A percentile compares a stretch with the other conserved stretches of the same genome.
phyloP scores from a whole-genome alignment of 306 rosid genomes.

The Prunus mira region DNA sequence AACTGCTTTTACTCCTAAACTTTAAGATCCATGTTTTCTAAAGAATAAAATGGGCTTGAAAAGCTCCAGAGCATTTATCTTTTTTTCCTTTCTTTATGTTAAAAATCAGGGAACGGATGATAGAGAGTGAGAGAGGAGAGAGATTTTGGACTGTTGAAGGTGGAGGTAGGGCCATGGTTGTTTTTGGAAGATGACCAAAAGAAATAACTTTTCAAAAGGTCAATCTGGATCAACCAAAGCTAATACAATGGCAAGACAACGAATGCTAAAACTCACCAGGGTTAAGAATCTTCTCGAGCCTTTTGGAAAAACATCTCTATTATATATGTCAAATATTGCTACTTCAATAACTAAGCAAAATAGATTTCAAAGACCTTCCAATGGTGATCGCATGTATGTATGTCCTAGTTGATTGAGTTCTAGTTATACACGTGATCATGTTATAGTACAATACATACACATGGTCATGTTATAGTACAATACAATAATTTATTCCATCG shows the following conservation, averaged over 20 bases:
- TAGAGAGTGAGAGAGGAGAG: background rate
- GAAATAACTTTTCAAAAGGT: background rate
- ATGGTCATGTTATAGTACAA: too few relatives aligned
- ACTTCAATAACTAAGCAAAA: too few relatives aligned
- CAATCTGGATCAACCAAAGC: background rate
- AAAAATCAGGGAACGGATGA: constrained; percentile 27
- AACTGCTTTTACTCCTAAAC: constrained; percentile 1
- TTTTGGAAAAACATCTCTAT: too few relatives aligned
- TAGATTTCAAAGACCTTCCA: too few relatives aligned
- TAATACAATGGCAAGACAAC: background rate
- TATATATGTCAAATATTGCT: too few relatives aligned
- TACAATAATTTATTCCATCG: too few relatives aligned
- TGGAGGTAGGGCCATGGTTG: constrained; percentile 43
- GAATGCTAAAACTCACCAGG: background rate
- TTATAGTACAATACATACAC: too few relatives aligned
- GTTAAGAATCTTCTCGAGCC: background rate
- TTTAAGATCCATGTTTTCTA: constrained; percentile 22
- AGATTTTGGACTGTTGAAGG: constrained; percentile 15
- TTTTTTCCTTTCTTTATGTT: constrained; percentile 11
- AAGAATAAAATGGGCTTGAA: constrained; percentile 26
- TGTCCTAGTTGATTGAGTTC: too few relatives aligned
- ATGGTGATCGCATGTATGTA: too few relatives aligned
- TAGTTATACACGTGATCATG: too few relatives aligned
- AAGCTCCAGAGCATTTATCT: constrained; percentile 37
- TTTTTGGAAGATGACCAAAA: constrained; percentile 47